These are phyloP conservation scores for Cantharellus anzutake DNA, from an alignment of 768 basidiomycete genomes.

Conservation along the genomic window DNA sequence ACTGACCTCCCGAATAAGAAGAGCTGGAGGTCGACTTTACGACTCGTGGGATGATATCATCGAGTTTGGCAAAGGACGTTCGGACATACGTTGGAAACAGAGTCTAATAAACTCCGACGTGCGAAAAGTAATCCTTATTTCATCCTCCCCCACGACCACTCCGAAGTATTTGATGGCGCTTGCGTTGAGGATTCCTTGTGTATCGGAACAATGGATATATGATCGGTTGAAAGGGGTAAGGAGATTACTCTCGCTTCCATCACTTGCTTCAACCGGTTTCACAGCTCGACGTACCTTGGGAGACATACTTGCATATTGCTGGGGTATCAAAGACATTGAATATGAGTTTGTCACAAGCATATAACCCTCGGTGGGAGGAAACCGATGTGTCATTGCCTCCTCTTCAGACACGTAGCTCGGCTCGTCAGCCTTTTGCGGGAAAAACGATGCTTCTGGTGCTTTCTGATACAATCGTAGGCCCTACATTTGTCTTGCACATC, in stretches of 20 bases:
- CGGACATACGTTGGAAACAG: not conserved
- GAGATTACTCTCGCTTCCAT: not conserved
- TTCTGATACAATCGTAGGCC: not conserved
- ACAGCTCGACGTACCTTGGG: conserved; percentile 5
- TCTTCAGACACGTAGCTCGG: not conserved
- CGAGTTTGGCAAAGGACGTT: not conserved
- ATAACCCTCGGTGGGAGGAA: not conserved
- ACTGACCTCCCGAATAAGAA: not conserved
- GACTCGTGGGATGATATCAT: conserved; percentile 10
- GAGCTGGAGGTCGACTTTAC: conserved; percentile 9
- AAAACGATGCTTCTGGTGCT: not conserved
- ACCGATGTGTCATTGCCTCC: too few relatives aligned
- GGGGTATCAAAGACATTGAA: conserved; percentile 2
- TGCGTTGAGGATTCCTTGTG: conserved; percentile 20
- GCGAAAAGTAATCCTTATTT: conserved; percentile 13
- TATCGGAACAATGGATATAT: conserved; percentile 14
- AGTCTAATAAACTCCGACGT: conserved; percentile 6
- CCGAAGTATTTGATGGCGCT: conserved; percentile 20
- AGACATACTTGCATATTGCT: conserved; percentile 4
- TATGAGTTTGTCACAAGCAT: not conserved
- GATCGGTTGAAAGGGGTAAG: conserved; percentile 8
- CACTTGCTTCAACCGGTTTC: not conserved
- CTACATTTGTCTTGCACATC: not conserved
- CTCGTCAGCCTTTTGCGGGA: not conserved
- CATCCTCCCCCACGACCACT: conserved; percentile 12